These are phyloP conservation scores for Neonectria neomacrospora DNA, from an alignment of 2,329 filamentous ascomycete genomes.

Conservation along the genomic window DNA sequence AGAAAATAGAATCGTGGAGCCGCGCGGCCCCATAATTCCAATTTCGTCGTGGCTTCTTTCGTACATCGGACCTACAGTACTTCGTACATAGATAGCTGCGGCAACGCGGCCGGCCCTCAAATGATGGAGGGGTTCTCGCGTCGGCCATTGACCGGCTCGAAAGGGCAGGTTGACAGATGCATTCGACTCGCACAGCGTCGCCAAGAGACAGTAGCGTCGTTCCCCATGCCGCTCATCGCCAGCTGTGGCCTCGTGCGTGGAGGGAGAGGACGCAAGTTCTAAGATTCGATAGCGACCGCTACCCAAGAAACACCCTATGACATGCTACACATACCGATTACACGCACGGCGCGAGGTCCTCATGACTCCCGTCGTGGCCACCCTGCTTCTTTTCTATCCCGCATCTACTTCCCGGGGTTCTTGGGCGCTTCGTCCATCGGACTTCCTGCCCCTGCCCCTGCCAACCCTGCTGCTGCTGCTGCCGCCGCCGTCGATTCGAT, in stretches of 20 bases:
- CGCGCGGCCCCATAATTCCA: slow-evolving; percentile 24
- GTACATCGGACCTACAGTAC: not conserved
- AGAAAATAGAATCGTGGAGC: slow-evolving; percentile 40
- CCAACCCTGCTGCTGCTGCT: slow-evolving; percentile 51
- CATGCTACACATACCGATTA: slow-evolving; percentile 1
- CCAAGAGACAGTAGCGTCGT: slow-evolving; percentile 12
- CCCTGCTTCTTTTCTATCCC: slow-evolving; percentile 8
- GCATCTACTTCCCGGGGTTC: slow-evolving; percentile 39
- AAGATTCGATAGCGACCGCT: slow-evolving; percentile 7
- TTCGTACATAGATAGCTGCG: not conserved
- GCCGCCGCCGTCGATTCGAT: slow-evolving; percentile 61
- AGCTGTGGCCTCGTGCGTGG: not conserved
- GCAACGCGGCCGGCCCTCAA: not conserved
- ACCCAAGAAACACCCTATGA: slow-evolving; percentile 17
- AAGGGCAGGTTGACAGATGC: slow-evolving; percentile 3
- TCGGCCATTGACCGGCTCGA: slow-evolving; percentile 13
- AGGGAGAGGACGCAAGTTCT: not conserved
- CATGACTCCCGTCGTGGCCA: slow-evolving; percentile 21
- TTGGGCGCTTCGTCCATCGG: slow-evolving; percentile 44
- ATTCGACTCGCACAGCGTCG: not conserved
- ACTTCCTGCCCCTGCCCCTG: slow-evolving; percentile 34
- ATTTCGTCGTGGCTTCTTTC: not conserved
- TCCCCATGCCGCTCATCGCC: slow-evolving; percentile 15
- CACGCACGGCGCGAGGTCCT: slow-evolving; percentile 11
- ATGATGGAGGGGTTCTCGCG: slow-evolving; percentile 4